Evolutionary conservation across 345 rosid genomes (phyloP).

Genomic region (Psidium guajava): DNA sequence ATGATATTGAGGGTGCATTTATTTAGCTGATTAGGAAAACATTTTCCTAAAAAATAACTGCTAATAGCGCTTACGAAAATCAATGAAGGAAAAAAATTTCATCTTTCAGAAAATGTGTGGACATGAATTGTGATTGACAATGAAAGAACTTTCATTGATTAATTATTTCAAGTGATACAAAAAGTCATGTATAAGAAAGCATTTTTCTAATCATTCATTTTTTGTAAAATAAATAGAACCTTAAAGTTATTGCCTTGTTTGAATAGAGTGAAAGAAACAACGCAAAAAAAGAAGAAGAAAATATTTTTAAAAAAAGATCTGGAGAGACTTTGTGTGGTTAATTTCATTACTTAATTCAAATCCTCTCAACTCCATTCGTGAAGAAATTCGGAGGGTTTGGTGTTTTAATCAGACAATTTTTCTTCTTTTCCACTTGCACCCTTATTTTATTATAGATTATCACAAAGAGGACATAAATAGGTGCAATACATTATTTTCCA

Average conservation of each 20-base stretch:
- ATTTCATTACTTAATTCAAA: not conserved
- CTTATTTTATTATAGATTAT: not conserved
- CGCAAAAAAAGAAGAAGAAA: not conserved
- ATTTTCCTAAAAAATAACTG: no score
- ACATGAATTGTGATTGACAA: no score
- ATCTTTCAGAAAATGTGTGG: no score
- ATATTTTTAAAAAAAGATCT: not conserved
- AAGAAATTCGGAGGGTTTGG: not conserved
- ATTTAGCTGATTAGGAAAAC: no score
- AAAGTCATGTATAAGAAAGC: no score
- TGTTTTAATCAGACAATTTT: not conserved
- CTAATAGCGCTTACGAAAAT: no score
- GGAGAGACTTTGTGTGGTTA: not conserved
- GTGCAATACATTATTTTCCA: not conserved
- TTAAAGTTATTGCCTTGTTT: not conserved
- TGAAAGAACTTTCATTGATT: no score
- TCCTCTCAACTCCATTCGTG: not conserved
- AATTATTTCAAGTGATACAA: no score
- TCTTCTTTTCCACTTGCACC: not conserved
- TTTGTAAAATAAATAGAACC: no score
- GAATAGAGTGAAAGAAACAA: not conserved
- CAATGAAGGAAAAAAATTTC: no score
- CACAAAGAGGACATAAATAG: not conserved
- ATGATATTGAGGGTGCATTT: not conserved
- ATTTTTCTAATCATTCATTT: no score